Evolutionary conservation across 2,329 filamentous ascomycete genomes (phyloP), one percentile per base, ranked within the genome.

Genomic region (Phoma sp.): DNA sequence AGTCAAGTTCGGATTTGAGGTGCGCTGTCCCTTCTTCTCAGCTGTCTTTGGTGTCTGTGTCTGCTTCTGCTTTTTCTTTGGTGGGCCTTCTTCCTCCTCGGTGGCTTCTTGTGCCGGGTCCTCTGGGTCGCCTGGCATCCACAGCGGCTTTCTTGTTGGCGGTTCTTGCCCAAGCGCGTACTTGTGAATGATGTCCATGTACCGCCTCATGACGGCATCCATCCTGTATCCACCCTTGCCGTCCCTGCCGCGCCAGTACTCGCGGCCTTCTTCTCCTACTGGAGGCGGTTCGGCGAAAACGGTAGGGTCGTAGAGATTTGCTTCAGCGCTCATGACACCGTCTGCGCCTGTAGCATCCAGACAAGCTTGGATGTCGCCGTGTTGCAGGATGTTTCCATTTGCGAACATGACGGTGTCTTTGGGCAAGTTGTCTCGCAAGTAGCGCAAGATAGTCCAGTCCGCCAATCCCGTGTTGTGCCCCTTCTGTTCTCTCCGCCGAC

Each of bases 261-360:
- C 92, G 15, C 69, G 82, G 0, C 86, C 86, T 73, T 91, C 86
- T 41, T 86, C 75, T 0, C 87, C 89, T 0, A 79, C 68, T 0
- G 84, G 73, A 0, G 92, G 92, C 15, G 86, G 81, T 29, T 81
- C 77, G 13, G 88, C 86, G 70, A 99, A 99, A 38, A 99, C 89
- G 2, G 86, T 87, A 0, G 95, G 95, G 71, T 99, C 92, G 69
- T 92, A 94, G 0, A 99, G 82, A 71, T 97, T 96, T 0, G 92
- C 95, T 76, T 99, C 95, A 5, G 95, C 95, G 63, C 89, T 94
- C 95, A 99, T 98, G 46, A 99, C 86, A 17, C 85, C 95, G 74
- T 99, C 95, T 1, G 88, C 94, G 1, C 93, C 92, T 0, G 95
- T 99, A 4, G 83, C 91, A 44, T 87, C 84, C 19, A 99, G 78